These are phyloP conservation scores for Candida chilensis DNA, from an alignment of 805 yeast genomes.

Conservation along the genomic window DNA sequence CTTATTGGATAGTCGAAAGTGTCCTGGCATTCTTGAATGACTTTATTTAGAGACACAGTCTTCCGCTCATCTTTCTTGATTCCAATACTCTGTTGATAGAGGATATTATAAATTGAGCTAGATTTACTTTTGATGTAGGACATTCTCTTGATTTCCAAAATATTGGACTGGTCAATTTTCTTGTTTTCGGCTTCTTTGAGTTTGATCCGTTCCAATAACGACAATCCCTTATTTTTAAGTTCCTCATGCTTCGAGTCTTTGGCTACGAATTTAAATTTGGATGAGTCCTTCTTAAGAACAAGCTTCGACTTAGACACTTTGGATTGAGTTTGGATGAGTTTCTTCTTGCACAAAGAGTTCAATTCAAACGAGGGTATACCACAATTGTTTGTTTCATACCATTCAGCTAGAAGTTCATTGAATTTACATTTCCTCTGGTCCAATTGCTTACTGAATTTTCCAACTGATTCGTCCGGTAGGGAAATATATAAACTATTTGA, in stretches of 20 bases:
- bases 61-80: constrained; percentile 8
- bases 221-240: constrained; percentile 3
- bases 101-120: constrained; percentile 12
- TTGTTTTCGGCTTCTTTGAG: constrained; percentile 10
- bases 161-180: neutral
- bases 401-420: constrained; percentile 1
- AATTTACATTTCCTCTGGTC: neutral
- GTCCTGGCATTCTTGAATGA: constrained; percentile 19
- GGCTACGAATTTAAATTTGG: constrained; percentile 18
- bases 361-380: neutral
- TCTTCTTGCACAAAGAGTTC: neutral
- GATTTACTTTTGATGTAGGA: constrained; percentile 8
- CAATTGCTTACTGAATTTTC: constrained; percentile 3
- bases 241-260: constrained; percentile 6
- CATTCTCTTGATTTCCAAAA: constrained; percentile 7
- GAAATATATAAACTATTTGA: neutral
- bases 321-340: constrained; percentile 1
- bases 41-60: constrained; percentile 13
- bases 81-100: constrained; percentile 19
- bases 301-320: constrained; percentile 3
- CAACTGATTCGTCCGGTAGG: neutral
- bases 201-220: constrained; percentile 13
- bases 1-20: constrained; percentile 20
- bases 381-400: constrained; percentile 10
- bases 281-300: constrained; percentile 17